These are phyloP conservation scores for Tinospora cordifolia DNA, from an alignment of 164 flowering plant genomes.

Conservation along the genomic window DNA sequence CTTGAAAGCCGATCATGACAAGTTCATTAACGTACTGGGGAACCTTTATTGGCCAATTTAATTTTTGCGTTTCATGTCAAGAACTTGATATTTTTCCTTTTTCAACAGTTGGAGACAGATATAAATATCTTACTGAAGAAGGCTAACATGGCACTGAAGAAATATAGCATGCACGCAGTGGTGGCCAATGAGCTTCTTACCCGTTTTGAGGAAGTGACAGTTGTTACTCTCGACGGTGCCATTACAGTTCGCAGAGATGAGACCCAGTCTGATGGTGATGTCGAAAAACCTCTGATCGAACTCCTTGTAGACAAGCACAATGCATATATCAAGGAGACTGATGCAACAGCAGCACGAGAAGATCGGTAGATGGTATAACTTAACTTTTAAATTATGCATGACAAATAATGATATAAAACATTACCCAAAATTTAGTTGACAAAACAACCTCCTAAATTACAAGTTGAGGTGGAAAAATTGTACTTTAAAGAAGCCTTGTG, in stretches of 20 bases:
- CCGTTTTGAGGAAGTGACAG: slow-evolving; percentile 73
- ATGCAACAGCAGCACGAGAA: neutral
- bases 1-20: neutral
- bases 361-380: neutral
- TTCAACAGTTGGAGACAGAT: slow-evolving; percentile 84
- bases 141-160: slow-evolving; percentile 64
- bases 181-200: slow-evolving; percentile 85
- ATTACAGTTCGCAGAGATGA: slow-evolving; percentile 48
- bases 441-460: too few relatives aligned
- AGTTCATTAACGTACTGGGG: neutral
- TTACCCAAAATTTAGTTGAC: neutral
- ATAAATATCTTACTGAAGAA: slow-evolving; percentile 63
- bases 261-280: slow-evolving; percentile 28
- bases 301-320: slow-evolving; percentile 61
- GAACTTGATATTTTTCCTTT: slow-evolving; percentile 7
- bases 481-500: neutral
- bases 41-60: slow-evolving; percentile 1
- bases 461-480: neutral
- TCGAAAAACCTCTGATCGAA: slow-evolving; percentile 62
- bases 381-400: neutral
- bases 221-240: slow-evolving; percentile 39
- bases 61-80: neutral
- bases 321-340: slow-evolving; percentile 32
- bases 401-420: neutral
- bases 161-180: slow-evolving; percentile 74